These are phyloP conservation scores for Sisymbrium altissimum DNA, from an alignment of 345 rosid species.

Conservation along the genomic window DNA sequence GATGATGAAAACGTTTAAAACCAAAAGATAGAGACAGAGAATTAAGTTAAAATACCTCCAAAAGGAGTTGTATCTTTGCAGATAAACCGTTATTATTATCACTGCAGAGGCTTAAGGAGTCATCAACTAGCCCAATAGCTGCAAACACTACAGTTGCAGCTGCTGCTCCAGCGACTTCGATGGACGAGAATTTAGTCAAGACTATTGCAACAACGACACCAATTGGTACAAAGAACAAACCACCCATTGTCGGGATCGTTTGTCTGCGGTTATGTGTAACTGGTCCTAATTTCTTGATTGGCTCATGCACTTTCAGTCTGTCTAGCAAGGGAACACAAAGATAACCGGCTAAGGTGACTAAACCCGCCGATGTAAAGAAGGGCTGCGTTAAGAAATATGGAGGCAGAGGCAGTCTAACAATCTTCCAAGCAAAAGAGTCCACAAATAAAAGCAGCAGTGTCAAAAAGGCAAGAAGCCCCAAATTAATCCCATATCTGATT, in stretches of 20 bases:
- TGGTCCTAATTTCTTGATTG: conserved; percentile 43
- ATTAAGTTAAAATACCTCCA: conserved; percentile 52
- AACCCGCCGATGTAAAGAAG: conserved; percentile 54
- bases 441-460: conserved; percentile 49
- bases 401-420: conserved; percentile 76
- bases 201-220: conserved; percentile 68
- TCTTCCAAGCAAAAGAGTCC: conserved; percentile 92
- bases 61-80: conserved; percentile 48
- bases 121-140: conserved; percentile 69
- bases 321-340: conserved; percentile 65
- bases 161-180: conserved; percentile 70
- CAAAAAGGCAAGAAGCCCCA: conserved; percentile 62
- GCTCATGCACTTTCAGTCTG: conserved; percentile 48
- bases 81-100: conserved; percentile 47
- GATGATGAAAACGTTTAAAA: not conserved
- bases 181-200: conserved; percentile 51
- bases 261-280: conserved; percentile 42
- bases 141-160: conserved; percentile 67
- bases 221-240: conserved; percentile 68
- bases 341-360: conserved; percentile 66
- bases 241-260: conserved; percentile 85
- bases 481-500: conserved; percentile 63
- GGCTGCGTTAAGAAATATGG: conserved; percentile 69
- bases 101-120: conserved; percentile 43
- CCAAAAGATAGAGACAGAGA: not conserved